Evolutionary conservation across 768 basidiomycete species (phyloP), one percentile per base, ranked within the genome.

Genomic region (Suillus lakei): DNA sequence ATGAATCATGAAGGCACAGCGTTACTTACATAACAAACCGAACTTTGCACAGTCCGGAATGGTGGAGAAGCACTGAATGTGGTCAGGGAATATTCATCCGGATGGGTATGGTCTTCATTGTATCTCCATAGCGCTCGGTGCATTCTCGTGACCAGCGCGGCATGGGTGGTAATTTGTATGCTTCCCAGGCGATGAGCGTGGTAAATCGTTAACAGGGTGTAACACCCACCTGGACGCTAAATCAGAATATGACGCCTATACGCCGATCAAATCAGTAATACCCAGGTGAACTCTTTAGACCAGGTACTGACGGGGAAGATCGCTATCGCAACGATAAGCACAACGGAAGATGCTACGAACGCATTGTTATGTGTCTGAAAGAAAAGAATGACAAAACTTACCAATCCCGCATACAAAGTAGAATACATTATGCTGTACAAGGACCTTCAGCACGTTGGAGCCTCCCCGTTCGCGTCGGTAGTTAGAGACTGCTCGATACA

Each of bases 371-470:
- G 26, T 41, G 18, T 39, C 39, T 41, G 26, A 39, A 10, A 39
- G 23, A 18, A 30, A 41, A 41, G 12, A 30, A 59, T 18, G 10
- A 39, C 1, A 7, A 56, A 16, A 18, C 38, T 12, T 30, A 59
- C 58, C 12, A 41, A 30, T 26, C 10, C 58, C 58, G 6, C 39
- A 30, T 12, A 4, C 10, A 21, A 41, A 59, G 39, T 59, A 59
- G 58, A 59, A 59, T 41, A 59, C 8, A 4, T 41, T 59, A 30
- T 59, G 58, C 12, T 59, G 39, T 3, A 59, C 5, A 59, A 59
- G 58, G 18, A 43, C 12, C 5, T 9, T 21, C 1, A 59, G 58
- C 18, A 59, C 38, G 12, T 41, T 41, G 12, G 18, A 1, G 16
- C 26, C 26, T n/a, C 39, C 10, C 39, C 26, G 38, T 41, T 43